These are phyloP conservation scores for Trichoderma sp. DNA, from an alignment of 2,329 filamentous ascomycete species.

Conservation along the genomic window DNA sequence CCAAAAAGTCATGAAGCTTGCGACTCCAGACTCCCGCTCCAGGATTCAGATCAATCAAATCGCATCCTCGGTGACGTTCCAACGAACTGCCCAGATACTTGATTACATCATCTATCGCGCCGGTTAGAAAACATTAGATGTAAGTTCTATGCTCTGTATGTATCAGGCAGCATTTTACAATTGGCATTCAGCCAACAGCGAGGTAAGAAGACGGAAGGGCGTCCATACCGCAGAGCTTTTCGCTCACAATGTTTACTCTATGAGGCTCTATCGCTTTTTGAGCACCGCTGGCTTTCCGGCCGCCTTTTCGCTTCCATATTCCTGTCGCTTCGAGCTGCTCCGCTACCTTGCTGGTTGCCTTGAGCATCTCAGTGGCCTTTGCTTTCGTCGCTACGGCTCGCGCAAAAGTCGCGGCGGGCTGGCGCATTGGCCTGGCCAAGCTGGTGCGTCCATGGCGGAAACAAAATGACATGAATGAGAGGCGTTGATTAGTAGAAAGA, in stretches of 20 bases:
- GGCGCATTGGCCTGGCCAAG: conserved; percentile 27
- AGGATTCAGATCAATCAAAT: conserved; percentile 86
- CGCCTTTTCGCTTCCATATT: conserved; percentile 35
- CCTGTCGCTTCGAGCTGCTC: conserved; percentile 36
- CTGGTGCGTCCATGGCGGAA: conserved; percentile 24
- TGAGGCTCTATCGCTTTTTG: conserved; percentile 36
- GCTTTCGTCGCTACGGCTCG: conserved; percentile 24
- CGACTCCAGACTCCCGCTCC: conserved; percentile 78
- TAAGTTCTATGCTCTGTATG: neutral
- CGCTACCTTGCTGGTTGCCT: conserved; percentile 32
- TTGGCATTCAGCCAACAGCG: neutral
- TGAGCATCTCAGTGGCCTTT: conserved; percentile 30
- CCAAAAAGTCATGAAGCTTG: conserved; percentile 72
- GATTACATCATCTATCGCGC: conserved; percentile 65
- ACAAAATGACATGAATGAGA: conserved; percentile 29
- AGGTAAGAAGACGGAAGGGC: neutral
- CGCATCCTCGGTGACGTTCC: conserved; percentile 72
- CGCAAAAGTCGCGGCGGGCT: conserved; percentile 18
- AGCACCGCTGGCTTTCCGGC: conserved; percentile 28
- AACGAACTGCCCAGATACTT: conserved; percentile 71
- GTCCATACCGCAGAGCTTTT: conserved; percentile 53
- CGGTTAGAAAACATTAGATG: neutral
- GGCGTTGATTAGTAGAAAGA: neutral
- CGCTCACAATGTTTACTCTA: conserved; percentile 58
- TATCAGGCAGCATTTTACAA: too few relatives aligned